Conservation (phyloP, 768 basidiomycete genomes). For the Trametes villosa region DNA sequence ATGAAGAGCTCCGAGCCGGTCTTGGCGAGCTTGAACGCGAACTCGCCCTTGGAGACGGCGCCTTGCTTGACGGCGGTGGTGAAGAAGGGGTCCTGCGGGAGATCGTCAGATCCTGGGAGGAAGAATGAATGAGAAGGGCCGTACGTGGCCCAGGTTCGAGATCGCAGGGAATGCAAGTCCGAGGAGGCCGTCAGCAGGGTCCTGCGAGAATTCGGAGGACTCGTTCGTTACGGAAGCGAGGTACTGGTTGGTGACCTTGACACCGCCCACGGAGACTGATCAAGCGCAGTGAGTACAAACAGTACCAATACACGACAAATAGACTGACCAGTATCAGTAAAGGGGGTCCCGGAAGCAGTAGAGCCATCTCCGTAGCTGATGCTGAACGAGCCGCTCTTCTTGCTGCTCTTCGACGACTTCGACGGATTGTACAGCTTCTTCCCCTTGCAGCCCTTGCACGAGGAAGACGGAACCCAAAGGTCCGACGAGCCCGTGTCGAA, state of each 20-base stretch:
- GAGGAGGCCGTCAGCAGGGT: conserved; percentile 46
- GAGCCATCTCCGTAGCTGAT: conserved; percentile 28
- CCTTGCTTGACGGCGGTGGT: conserved; percentile 20
- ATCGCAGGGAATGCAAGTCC: conserved; percentile 38
- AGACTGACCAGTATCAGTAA: conserved; percentile 21
- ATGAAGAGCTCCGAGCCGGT: conserved; percentile 36
- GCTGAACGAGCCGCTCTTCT: conserved; percentile 23
- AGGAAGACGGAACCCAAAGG: conserved; percentile 20
- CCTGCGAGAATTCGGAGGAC: conserved; percentile 35
- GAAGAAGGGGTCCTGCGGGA: conserved; percentile 25
- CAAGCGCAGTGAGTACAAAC: neutral
- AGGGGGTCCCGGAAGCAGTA: conserved; percentile 18
- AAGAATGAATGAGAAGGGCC: too few species aligned
- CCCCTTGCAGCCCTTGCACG: neutral
- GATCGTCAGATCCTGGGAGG: neutral
- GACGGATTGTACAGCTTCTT: conserved; percentile 33
- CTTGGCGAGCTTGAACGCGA: conserved; percentile 32
- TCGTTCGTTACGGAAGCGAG: conserved; percentile 49
- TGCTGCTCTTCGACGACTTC: conserved; percentile 16
- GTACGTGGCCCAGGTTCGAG: neutral
- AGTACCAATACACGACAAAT: neutral
- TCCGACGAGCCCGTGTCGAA: conserved; percentile 23
- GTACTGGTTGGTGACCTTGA: conserved; percentile 43
- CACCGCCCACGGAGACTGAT: conserved; percentile 25
- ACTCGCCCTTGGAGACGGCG: conserved; percentile 19